Percentiles rank a stretch among this genome's conserved stretches.
Evolutionary conservation across 129 eudicot genomes (phyloP).

Genomic region (Flaveria ramosissima): DNA sequence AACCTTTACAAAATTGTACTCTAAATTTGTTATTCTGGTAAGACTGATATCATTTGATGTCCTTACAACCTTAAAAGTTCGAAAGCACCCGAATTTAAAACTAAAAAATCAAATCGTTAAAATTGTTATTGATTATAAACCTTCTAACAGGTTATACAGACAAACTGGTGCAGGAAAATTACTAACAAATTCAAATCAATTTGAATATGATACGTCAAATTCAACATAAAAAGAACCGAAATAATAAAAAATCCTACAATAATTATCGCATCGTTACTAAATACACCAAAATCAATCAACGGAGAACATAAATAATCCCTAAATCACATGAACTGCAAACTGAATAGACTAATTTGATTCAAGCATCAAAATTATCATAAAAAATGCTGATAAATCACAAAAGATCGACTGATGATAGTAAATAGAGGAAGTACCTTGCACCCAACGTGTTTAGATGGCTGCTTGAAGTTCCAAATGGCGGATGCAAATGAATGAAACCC

Average conservation of each 20-base stretch:
- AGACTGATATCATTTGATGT: too few species aligned
- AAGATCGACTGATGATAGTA: not conserved
- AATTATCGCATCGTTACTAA: not conserved
- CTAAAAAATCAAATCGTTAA: not conserved
- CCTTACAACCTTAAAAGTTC: too few species aligned
- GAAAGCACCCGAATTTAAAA: not conserved
- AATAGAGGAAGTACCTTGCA: not conserved
- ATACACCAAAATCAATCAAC: not conserved
- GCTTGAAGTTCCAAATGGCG: constrained; percentile 9
- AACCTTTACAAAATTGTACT: too few species aligned
- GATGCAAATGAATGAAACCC: constrained; percentile 19
- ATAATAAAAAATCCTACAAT: too few species aligned
- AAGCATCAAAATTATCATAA: not conserved
- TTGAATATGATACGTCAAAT: too few species aligned
- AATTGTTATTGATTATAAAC: not conserved
- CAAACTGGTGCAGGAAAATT: not conserved
- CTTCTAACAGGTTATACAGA: not conserved
- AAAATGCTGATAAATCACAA: not conserved
- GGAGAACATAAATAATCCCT: not conserved
- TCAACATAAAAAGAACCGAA: too few species aligned
- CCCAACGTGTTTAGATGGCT: not conserved
- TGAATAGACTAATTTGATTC: not conserved
- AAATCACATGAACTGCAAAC: not conserved
- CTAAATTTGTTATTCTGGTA: too few species aligned
- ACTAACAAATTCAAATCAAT: too few species aligned